A percentile compares a stretch with the other conserved stretches of the same genome.
Conservation (phyloP, 805 yeast genomes). For the Kodamaea kaohsiungensis region DNA sequence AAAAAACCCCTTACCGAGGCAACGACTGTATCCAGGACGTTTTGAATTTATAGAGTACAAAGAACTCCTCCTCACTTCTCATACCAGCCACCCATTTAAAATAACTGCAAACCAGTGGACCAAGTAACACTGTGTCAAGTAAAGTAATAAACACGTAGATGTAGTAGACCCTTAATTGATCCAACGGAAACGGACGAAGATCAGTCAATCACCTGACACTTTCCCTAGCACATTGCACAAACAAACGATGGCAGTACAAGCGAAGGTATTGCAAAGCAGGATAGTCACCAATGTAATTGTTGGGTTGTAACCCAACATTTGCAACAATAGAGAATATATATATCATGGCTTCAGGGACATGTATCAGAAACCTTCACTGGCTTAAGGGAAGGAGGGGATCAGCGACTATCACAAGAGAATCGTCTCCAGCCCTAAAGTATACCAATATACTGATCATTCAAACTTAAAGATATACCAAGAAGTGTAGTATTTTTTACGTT, state of each 20-base stretch:
- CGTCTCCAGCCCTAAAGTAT: background rate
- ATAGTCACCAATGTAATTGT: background rate
- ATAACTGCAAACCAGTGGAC: no score
- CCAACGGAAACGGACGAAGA: no score
- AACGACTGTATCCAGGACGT: background rate
- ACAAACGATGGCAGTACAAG: no score
- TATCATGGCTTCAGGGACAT: background rate
- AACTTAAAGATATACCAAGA: background rate
- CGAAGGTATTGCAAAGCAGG: background rate
- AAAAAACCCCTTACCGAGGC: background rate
- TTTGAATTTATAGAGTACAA: no score
- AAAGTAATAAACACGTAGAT: no score
- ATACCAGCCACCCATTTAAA: no score
- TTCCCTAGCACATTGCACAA: no score
- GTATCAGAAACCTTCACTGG: background rate
- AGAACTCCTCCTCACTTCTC: no score
- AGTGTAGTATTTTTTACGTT: no score
- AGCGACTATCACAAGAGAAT: background rate
- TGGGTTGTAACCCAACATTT: background rate
- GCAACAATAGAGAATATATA: background rate
- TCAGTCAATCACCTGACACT: no score
- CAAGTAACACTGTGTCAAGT: no score
- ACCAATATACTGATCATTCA: background rate
- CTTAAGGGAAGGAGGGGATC: background rate
- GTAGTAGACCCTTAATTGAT: no score